Base-by-base conservation (phyloP, 352 stramenopile species). In the Globisporangium lucens region DNA sequence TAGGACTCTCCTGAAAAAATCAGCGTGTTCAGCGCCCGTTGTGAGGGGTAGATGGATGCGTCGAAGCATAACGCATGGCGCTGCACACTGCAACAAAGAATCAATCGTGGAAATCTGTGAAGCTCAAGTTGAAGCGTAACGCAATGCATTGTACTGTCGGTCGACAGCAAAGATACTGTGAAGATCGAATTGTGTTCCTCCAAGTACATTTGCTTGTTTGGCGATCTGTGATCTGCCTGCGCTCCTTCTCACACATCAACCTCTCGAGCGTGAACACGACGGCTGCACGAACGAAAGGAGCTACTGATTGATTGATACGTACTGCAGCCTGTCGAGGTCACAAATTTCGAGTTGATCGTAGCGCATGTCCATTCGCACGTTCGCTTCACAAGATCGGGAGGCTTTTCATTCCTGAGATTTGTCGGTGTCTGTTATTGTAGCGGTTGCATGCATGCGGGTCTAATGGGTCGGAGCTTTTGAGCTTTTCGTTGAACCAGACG, bases 61-160 rank as follows among this genome's bases (percentile, higher is more conserved):
- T 56, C 49, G 49, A 56, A 56, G 49, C 49, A 30, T 56, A 56
- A 56, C 49, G 49, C 49, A 56, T 20, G 5, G 8, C 41, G 41
- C 41, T 47, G 15, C 6, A 7, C 3, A 47, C 49, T 56, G 22
- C 49, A 30, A 33, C 49, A 33, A 29, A 33, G 49, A 55, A 12
- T 8, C 35, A 41, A 41, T 41, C 35, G 12, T 15, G 2, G 0
- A 15, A 4, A 38, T 12, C 35, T 41, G 35, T 41, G 35, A 41
- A 41, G 35, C 36, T 56, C n/a, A 30, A 33, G 49, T 17, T 15
- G n/a, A 29, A 56, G 41, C 41, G n/a, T 47, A 47, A 47, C 41
- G 15, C 38, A 17, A 20, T 46, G 13, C 3, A 41, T 41, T 41
- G 12, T 41, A 12, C 9, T 15, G 35, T 4, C 10, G 8, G 35